Conservation (phyloP, 73 alveolate species). For the Tetrahymena thermophila region DNA sequence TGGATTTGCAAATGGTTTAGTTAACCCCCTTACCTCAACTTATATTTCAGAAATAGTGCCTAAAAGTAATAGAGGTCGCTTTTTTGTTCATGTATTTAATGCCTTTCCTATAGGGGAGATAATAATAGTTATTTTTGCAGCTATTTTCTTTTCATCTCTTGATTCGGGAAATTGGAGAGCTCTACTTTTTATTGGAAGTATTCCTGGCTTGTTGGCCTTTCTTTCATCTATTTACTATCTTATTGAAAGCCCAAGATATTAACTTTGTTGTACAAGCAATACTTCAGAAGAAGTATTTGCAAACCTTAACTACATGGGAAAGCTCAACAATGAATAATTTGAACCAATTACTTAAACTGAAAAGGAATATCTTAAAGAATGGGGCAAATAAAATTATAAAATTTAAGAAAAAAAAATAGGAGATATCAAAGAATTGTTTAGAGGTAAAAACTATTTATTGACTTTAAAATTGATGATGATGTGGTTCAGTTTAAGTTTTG, state of each 20-base stretch:
- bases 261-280: background rate
- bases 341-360: background rate
- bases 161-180: slow-evolving; percentile 43
- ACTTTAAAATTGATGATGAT: slow-evolving; percentile 16
- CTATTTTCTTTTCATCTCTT: slow-evolving; percentile 8
- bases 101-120: slow-evolving; percentile 26
- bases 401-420: background rate
- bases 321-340: background rate
- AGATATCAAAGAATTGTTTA: slow-evolving; percentile 7
- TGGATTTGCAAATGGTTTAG: slow-evolving; percentile 11
- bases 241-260: slow-evolving; percentile 20
- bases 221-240: background rate
- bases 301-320: slow-evolving; percentile 4
- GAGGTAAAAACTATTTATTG: slow-evolving; percentile 2
- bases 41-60: slow-evolving; percentile 11
- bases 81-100: slow-evolving; percentile 10
- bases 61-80: slow-evolving; percentile 26
- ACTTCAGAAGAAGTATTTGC: slow-evolving; percentile 14
- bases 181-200: slow-evolving; percentile 13
- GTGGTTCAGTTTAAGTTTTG: slow-evolving; percentile 34
- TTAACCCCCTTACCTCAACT: slow-evolving; percentile 18
- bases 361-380: slow-evolving; percentile 6
- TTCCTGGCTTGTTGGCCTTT: slow-evolving; percentile 27
- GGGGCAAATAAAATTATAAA: slow-evolving; percentile 13
- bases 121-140: slow-evolving; percentile 4